Evolutionary conservation across 768 basidiomycete genomes (phyloP).

Genomic region (Boletus fagicola): DNA sequence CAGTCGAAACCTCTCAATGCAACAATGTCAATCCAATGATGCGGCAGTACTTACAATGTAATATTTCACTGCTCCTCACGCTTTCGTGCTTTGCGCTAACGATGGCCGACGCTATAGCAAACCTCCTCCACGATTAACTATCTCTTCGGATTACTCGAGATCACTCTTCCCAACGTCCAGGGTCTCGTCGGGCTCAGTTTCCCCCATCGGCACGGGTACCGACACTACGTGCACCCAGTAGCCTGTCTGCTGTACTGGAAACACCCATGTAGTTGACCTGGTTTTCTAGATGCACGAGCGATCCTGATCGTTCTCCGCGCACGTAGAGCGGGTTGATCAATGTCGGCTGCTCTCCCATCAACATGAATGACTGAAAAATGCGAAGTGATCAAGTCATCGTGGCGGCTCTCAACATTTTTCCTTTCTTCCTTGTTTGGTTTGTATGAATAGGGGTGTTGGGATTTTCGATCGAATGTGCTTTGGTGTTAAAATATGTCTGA

Average conservation of each 20-base stretch:
- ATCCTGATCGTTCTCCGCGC: not conserved
- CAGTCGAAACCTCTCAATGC: not conserved
- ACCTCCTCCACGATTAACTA: not conserved
- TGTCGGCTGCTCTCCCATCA: not conserved
- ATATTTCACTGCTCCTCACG: not conserved
- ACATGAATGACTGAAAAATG: not conserved
- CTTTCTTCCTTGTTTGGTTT: not conserved
- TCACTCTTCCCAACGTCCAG: not conserved
- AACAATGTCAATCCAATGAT: constrained; percentile 9
- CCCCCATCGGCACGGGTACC: not conserved
- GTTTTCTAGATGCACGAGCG: not conserved
- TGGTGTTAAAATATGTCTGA: no score
- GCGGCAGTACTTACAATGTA: not conserved
- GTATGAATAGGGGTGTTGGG: not conserved
- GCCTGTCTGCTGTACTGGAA: constrained; percentile 14
- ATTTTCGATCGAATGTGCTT: not conserved
- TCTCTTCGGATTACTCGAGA: not conserved
- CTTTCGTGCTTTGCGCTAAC: not conserved
- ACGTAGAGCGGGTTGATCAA: constrained; percentile 3
- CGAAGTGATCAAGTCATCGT: no score
- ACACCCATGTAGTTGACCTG: no score
- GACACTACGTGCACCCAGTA: not conserved
- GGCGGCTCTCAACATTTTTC: not conserved
- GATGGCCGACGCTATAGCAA: not conserved
- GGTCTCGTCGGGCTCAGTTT: constrained; percentile 6